Conservation (phyloP, 1,284 basidiomycete genomes). For the Pyrrhoderma lamaoense region DNA sequence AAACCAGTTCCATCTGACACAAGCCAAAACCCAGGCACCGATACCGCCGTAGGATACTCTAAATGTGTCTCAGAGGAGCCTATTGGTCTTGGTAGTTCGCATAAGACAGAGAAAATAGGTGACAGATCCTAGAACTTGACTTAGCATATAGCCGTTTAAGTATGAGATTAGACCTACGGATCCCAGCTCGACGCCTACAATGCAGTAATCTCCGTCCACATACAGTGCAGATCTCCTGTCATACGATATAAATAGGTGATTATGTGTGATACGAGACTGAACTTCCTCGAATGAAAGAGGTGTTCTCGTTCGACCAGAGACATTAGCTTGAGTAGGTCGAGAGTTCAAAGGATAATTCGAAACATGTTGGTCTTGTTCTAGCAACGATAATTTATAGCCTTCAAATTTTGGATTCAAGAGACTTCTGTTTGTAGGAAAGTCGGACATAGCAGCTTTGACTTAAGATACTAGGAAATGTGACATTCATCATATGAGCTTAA, state of each 20-base stretch:
- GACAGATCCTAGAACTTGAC: slow-evolving; percentile 40
- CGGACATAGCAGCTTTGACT: slow-evolving; percentile 11
- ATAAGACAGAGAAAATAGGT: slow-evolving; percentile 52
- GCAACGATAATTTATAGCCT: slow-evolving; percentile 66
- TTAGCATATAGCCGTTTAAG: too few relatives aligned
- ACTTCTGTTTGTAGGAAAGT: slow-evolving; percentile 33
- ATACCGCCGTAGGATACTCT: slow-evolving; percentile 75
- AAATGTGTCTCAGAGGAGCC: slow-evolving; percentile 35
- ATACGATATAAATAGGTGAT: slow-evolving; percentile 60
- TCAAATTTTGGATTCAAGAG: slow-evolving; percentile 81
- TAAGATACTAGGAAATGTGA: too few relatives aligned
- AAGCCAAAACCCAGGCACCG: slow-evolving; percentile 47
- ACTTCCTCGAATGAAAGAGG: slow-evolving; percentile 75
- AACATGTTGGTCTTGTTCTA: slow-evolving; percentile 49
- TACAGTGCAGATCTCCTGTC: slow-evolving; percentile 52
- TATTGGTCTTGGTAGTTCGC: slow-evolving; percentile 51
- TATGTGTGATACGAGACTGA: slow-evolving; percentile 76
- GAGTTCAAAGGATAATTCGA: slow-evolving; percentile 43
- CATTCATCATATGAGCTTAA: too few relatives aligned
- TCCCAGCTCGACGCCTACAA: slow-evolving; percentile 54
- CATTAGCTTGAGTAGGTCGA: slow-evolving; percentile 51
- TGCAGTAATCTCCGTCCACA: slow-evolving; percentile 59
- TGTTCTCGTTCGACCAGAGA: slow-evolving; percentile 40
- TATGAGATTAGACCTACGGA: slow-evolving; percentile 38
- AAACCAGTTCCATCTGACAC: slow-evolving; percentile 69